Conservation (phyloP, 2,329 filamentous ascomycete species). For the Nothophaeocryptopus gaeumannii region DNA sequence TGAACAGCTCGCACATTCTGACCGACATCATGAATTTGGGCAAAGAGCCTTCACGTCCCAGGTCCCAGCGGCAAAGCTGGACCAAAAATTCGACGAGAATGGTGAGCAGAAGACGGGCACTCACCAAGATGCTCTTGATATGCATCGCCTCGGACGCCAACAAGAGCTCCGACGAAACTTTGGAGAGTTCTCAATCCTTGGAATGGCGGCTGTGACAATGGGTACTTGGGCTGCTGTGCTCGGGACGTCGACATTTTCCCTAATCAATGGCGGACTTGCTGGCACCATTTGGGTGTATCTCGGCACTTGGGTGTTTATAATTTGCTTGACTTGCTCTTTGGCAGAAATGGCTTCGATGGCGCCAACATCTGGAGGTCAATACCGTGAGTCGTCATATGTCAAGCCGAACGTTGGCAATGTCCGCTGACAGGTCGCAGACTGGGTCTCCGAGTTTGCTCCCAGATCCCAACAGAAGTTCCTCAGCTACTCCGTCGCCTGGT, state of each 20-base stretch:
- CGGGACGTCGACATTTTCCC: constrained; percentile 14
- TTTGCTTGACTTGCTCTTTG: constrained; percentile 22
- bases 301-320: constrained; percentile 17
- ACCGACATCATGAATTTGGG: not conserved
- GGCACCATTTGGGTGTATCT: constrained; percentile 21
- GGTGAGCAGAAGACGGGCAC: constrained; percentile 2
- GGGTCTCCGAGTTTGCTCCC: constrained; percentile 25
- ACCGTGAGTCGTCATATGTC: not conserved
- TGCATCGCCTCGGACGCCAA: constrained; percentile 10
- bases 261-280: constrained; percentile 26
- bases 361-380: constrained; percentile 29
- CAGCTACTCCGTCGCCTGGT: constrained; percentile 16
- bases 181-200: constrained; percentile 10
- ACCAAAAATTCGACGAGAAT: not conserved
- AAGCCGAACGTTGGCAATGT: not conserved
- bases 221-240: constrained; percentile 26
- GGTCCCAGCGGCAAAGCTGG: too few species aligned
- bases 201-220: constrained; percentile 12
- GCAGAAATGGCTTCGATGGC: constrained; percentile 31
- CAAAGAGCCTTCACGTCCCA: not conserved
- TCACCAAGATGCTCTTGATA: constrained; percentile 12
- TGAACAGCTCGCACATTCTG: not conserved
- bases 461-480: constrained; percentile 16
- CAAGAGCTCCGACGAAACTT: constrained; percentile 10
- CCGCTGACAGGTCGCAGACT: constrained; percentile 1